Percentiles rank a stretch among this genome's conserved stretches.
Evolutionary conservation across 164 flowering plant species (phyloP).

Genomic region (Umbilicus rupestris): DNA sequence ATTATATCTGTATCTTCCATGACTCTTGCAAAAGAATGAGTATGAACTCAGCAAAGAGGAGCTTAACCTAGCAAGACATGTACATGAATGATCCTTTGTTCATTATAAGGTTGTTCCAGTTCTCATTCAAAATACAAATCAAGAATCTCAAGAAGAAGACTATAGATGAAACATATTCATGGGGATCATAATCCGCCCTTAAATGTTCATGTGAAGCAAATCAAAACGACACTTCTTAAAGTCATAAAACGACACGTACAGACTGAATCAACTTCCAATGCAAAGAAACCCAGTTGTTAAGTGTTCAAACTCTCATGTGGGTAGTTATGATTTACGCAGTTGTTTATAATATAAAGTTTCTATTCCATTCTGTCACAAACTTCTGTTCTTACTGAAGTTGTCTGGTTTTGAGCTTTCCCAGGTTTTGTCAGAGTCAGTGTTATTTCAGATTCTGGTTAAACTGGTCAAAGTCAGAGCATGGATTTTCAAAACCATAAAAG

Average conservation of each 20-base stretch:
- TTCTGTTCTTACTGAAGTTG: background rate
- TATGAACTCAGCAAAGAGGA: background rate
- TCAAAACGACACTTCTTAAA: background rate
- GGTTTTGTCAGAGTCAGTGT: background rate
- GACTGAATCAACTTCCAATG: background rate
- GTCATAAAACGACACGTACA: background rate
- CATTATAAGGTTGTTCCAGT: background rate
- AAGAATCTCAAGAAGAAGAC: conserved; percentile 4
- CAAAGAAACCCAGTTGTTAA: background rate
- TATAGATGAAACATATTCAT: background rate
- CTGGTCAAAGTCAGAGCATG: background rate
- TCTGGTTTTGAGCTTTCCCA: background rate
- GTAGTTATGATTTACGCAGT: background rate
- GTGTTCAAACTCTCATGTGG: no score
- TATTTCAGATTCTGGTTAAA: background rate
- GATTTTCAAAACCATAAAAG: background rate
- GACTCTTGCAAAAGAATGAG: background rate
- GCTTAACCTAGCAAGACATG: background rate
- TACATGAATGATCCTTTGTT: background rate
- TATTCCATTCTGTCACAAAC: conserved; percentile 5
- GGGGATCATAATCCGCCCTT: background rate
- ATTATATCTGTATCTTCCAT: conserved; percentile 32
- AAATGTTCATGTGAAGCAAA: background rate
- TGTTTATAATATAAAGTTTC: conserved; percentile 1
- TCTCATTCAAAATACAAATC: background rate